Base-by-base conservation (phyloP, 1,284 basidiomycete species). In the Tetrapyrgos nigripes region DNA sequence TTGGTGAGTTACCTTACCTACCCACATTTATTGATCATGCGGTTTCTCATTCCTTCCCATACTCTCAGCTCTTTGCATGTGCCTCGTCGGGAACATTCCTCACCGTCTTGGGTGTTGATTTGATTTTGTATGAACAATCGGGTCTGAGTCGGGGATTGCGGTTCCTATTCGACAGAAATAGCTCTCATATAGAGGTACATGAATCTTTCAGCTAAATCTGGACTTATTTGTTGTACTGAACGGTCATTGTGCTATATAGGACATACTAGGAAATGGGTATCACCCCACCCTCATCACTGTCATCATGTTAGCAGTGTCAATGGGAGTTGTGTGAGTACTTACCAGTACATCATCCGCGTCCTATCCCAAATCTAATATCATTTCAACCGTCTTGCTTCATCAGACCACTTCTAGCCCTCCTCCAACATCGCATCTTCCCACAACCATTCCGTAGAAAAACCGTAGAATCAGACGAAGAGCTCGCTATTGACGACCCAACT, bases 111-210 rank as follows among this genome's bases (percentile, higher is more conserved):
- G 86, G 80, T 19, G 64, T 84, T 6, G 87, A 89, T 68, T 75
- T 89, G 8, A 67, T 80, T 46, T 57, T 87, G 47, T 79, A 87
- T 59, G 75, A 79, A 64, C 87, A 89, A 66, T 70, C 73, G 5
- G 88, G 87, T 3, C 80, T 88, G 78, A 86, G 87, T 64, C 74
- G 79, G 21, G 87, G 87, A 0, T 75, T 89, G 28, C 80, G 87
- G 17, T 83, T 79, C 65, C 76, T 89, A 13, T 81, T 88, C 61
- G 88, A 89, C 66, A 76, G 83, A 50, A 89, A 89, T 64, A 66
- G 74, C 10, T 77, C 79, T 27, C 87, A 89, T 71, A 69, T 77
- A 54, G 73, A 79, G 57, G 87, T 88, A 63, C 14, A 13, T 37
- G 37, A 49, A 10, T 6, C 35, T 43, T 43, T 28, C 27, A 24